These are phyloP conservation scores for Rhodosporidiobolus sp. DNA, from an alignment of 768 basidiomycete species.

Conservation along the genomic window DNA sequence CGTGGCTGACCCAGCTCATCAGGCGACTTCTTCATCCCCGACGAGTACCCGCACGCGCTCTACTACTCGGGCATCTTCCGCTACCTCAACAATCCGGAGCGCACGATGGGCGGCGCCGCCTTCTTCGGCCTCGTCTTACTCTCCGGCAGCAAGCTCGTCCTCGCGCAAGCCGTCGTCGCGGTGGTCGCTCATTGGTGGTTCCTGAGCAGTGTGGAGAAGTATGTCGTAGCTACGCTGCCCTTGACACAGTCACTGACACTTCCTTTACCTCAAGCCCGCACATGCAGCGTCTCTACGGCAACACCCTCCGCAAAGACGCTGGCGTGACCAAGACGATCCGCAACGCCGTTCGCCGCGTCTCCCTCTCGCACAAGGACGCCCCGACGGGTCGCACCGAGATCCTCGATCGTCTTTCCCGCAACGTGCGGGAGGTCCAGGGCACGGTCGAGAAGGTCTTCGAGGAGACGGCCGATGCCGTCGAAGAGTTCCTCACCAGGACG, in stretches of 20 bases:
- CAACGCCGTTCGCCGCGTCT: constrained; percentile 48
- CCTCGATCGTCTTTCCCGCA: constrained; percentile 71
- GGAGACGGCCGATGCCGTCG: constrained; percentile 85
- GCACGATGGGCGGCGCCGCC: constrained; percentile 85
- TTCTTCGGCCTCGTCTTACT: constrained; percentile 92
- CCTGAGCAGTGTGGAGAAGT: constrained; percentile 87
- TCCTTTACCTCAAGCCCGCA: constrained; percentile 80
- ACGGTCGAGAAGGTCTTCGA: constrained; percentile 95
- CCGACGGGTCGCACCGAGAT: constrained; percentile 54
- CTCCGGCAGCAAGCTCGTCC: constrained; percentile 87
- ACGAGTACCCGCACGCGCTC: constrained; percentile 80
- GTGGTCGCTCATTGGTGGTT: constrained; percentile 96
- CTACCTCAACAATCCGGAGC: constrained; percentile 73
- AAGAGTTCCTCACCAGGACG: constrained; percentile 91
- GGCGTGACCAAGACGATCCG: constrained; percentile 98
- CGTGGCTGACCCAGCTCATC: background rate
- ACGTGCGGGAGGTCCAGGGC: constrained; percentile 84
- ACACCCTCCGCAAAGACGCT: constrained; percentile 88
- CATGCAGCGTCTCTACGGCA: constrained; percentile 93
- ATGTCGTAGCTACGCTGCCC: no score
- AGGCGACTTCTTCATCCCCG: constrained; percentile 50
- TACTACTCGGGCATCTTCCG: constrained; percentile 98
- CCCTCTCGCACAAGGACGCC: constrained; percentile 71
- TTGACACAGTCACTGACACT: no score
- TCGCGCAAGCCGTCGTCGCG: constrained; percentile 74